Evolutionary conservation across 768 basidiomycete genomes (phyloP).

Genomic region (Leccinum sublutescens): DNA sequence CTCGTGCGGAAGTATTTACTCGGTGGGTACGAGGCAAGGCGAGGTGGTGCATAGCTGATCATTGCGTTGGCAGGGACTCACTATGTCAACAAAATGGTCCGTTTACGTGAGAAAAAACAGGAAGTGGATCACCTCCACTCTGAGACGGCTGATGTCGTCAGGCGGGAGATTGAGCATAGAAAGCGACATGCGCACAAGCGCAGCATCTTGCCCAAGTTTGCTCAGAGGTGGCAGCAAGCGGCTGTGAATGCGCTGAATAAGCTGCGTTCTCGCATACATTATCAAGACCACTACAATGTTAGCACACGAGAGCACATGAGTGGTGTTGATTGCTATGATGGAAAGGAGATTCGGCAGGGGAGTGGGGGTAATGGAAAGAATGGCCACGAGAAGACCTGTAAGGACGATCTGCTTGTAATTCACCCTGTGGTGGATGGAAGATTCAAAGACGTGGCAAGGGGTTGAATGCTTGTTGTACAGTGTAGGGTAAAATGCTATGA

Average conservation of each 20-base stretch:
- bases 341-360: constrained; percentile 44
- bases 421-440: constrained; percentile 68
- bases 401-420: constrained; percentile 54
- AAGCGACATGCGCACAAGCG: constrained; percentile 27
- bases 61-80: constrained; percentile 53
- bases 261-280: constrained; percentile 51
- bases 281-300: constrained; percentile 58
- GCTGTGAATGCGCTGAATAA: constrained; percentile 41
- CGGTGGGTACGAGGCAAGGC: constrained; percentile 41
- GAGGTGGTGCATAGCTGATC: constrained; percentile 1
- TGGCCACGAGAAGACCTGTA: constrained; percentile 20
- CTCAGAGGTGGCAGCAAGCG: constrained; percentile 49
- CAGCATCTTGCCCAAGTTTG: constrained; percentile 26
- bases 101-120: constrained; percentile 30
- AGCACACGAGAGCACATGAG: constrained; percentile 75
- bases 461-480: constrained; percentile 11
- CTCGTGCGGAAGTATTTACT: constrained; percentile 84
- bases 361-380: constrained; percentile 15
- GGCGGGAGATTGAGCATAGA: constrained; percentile 46
- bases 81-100: constrained; percentile 66
- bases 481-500: constrained; percentile 8
- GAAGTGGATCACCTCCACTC: constrained; percentile 37
- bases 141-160: constrained; percentile 44
- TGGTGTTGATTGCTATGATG: constrained; percentile 71
- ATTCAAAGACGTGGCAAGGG: constrained; percentile 51